A percentile compares a stretch with the other conserved stretches of the same genome.
phyloP scores from a whole-genome alignment of 495 filamentous ascomycete species.

The Hypoxylon rickii region DNA sequence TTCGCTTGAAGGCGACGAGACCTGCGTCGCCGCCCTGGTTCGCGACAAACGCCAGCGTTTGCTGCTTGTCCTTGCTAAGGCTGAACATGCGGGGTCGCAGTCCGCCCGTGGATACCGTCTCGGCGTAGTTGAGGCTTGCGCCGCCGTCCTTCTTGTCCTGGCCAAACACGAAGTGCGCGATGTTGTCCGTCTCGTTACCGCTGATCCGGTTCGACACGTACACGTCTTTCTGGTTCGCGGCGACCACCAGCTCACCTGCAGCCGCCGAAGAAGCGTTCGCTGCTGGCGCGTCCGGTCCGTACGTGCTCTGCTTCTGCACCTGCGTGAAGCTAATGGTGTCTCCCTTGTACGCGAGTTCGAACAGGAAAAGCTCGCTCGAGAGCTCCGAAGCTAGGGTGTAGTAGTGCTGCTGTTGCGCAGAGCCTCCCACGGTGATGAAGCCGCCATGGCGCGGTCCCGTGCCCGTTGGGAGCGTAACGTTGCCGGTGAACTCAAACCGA shows the following conservation, averaged over 20 bases:
- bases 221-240: slow-evolving; percentile 34
- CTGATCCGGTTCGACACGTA: slow-evolving; percentile 45
- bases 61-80: slow-evolving; percentile 26
- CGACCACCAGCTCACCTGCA: slow-evolving; percentile 38
- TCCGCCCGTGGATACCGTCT: slow-evolving; percentile 32
- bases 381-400: slow-evolving; percentile 40
- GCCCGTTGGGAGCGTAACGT: slow-evolving; percentile 21
- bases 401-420: slow-evolving; percentile 13
- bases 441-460: slow-evolving; percentile 42
- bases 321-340: slow-evolving; percentile 27
- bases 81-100: slow-evolving; percentile 41
- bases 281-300: slow-evolving; percentile 25
- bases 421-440: slow-evolving; percentile 36
- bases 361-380: slow-evolving; percentile 37
- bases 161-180: slow-evolving; percentile 42
- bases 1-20: slow-evolving; percentile 33
- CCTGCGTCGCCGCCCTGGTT: slow-evolving; percentile 40
- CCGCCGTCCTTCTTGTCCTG: background rate
- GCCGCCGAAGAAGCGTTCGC: slow-evolving; percentile 32
- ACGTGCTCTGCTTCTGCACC: slow-evolving; percentile 35
- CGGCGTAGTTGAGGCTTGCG: slow-evolving; percentile 29
- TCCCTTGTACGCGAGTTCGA: slow-evolving; percentile 30
- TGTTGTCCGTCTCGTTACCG: slow-evolving; percentile 38
- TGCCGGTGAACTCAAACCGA: slow-evolving; percentile 30
- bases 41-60: slow-evolving; percentile 35